A percentile compares a stretch with the other conserved stretches of the same genome.
phyloP scores from a whole-genome alignment of 805 yeast species.

The Citeromyces matritensis region DNA sequence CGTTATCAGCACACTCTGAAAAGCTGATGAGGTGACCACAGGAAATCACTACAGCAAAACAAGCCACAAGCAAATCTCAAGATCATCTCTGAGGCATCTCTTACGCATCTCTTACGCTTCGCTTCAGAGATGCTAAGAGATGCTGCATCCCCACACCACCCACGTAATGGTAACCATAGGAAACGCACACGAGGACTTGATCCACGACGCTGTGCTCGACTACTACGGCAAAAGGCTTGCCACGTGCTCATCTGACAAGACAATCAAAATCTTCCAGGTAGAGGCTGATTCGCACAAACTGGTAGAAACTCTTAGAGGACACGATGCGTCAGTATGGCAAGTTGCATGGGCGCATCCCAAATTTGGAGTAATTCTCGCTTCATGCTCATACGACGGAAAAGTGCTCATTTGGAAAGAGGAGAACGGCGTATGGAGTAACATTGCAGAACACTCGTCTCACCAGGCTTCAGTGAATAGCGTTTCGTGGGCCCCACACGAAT shows the following conservation, averaged over 20 bases:
- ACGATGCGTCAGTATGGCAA: slow-evolving; percentile 99
- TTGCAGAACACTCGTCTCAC: slow-evolving; percentile 78
- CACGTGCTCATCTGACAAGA: slow-evolving; percentile 90
- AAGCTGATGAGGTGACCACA: no score
- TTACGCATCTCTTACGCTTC: no score
- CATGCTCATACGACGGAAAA: slow-evolving; percentile 91
- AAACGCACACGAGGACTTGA: slow-evolving; percentile 83
- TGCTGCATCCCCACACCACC: background rate
- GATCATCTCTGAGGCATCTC: no score
- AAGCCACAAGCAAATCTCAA: no score
- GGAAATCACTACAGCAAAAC: no score
- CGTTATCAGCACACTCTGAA: no score
- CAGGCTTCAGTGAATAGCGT: slow-evolving; percentile 92
- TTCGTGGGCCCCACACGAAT: slow-evolving; percentile 95
- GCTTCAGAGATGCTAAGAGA: no score
- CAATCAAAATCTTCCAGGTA: slow-evolving; percentile 87
- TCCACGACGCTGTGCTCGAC: slow-evolving; percentile 94
- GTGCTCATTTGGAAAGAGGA: slow-evolving; percentile 94
- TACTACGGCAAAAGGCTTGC: slow-evolving; percentile 94
- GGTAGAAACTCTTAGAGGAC: slow-evolving; percentile 78
- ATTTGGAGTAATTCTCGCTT: slow-evolving; percentile 88
- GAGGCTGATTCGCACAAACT: slow-evolving; percentile 74
- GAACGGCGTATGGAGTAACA: slow-evolving; percentile 73
- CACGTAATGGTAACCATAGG: slow-evolving; percentile 56
- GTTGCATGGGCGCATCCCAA: slow-evolving; percentile 98